Base-by-base conservation (phyloP, 2,329 filamentous ascomycete genomes). In the Paecilomyces niveus region DNA sequence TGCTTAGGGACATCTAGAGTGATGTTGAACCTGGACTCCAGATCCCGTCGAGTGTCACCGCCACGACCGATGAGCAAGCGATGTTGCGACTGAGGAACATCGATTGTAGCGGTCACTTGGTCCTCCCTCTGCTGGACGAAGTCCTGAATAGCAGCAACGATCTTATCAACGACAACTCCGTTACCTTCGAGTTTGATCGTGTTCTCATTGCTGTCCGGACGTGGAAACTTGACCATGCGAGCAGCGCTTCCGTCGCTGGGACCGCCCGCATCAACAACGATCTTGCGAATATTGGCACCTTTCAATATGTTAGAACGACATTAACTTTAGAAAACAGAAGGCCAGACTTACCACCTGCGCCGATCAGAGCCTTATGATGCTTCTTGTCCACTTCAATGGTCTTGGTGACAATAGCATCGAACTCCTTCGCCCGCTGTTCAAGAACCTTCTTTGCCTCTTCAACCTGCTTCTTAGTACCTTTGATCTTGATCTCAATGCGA, bases 301-400 rank as follows among this genome's bases (percentile, higher is more conserved):
- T 45, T 18, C 6, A 9, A 18, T n/a, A 45, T 45, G 39, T 45
- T 45, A 45, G 39, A n/a, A 49, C 54, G 45, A 29, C 31, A 39
- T 26, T 6, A 24, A 53, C 51, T 50, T 3, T 18, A 29, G 32
- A n/a, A 18, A 39, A 29, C 29, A n/a, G 11, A 35, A 4, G 45
- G 39, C 54, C 51, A 54, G 67, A 79, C 89, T 78, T 83, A 92
- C 92, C 94, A 71, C 89, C 89, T 64, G 87, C 81, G 62, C 94
- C 94, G 74, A 99, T 99, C 63, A 99, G 81, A 57, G 88, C 85
- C 76, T 74, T 74, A 78, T 99, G 94, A 75, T 94, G 86, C 80
- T 95, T 96, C 79, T 91, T 90, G 66, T 97, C 92, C n/a, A 99
- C 86, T 33, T 95, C 89, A 54, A 99, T 80, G 11, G 86, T 91